Evolutionary conservation across 768 basidiomycete species (phyloP).

Genomic region (Glaciozyma martinii): DNA sequence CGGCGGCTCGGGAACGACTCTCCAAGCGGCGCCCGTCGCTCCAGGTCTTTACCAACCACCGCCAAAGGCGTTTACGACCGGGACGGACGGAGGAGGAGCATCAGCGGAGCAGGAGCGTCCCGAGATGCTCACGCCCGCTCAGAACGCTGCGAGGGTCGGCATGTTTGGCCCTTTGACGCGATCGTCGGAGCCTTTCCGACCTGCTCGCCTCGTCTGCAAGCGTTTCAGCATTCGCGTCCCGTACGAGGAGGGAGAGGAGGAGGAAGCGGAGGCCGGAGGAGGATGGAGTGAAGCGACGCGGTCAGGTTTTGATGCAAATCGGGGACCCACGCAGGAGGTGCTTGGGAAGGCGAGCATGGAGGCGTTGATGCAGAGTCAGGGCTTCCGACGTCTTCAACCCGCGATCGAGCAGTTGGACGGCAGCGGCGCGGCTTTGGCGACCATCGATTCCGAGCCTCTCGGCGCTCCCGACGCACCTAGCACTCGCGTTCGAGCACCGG

Average conservation of each 20-base stretch:
- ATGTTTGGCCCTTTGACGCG: conserved; percentile 90
- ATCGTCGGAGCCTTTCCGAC: conserved; percentile 64
- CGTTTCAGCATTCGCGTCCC: conserved; percentile 89
- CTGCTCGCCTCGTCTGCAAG: conserved; percentile 78
- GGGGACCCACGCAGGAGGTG: conserved; percentile 12
- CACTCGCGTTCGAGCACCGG: conserved; percentile 42
- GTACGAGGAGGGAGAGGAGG: conserved; percentile 39
- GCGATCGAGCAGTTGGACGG: conserved; percentile 16
- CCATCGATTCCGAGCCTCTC: neutral
- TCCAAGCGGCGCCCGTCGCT: conserved; percentile 9
- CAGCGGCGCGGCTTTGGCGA: conserved; percentile 28
- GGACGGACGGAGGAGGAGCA: conserved; percentile 44
- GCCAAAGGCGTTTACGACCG: neutral
- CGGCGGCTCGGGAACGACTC: conserved; percentile 47
- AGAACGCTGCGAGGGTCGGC: conserved; percentile 69
- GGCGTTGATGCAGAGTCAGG: conserved; percentile 19
- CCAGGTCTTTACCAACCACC: conserved; percentile 41
- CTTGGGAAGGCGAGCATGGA: conserved; percentile 30
- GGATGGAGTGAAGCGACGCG: conserved; percentile 22
- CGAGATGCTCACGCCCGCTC: conserved; percentile 56
- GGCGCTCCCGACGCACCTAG: conserved; percentile 15
- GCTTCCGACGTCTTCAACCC: conserved; percentile 31
- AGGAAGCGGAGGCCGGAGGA: conserved; percentile 12
- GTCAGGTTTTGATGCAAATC: conserved; percentile 2
- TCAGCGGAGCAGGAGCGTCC: conserved; percentile 44